Evolutionary conservation across 2,329 filamentous ascomycete genomes (phyloP).

Genomic region (Colletotrichum tanaceti): DNA sequence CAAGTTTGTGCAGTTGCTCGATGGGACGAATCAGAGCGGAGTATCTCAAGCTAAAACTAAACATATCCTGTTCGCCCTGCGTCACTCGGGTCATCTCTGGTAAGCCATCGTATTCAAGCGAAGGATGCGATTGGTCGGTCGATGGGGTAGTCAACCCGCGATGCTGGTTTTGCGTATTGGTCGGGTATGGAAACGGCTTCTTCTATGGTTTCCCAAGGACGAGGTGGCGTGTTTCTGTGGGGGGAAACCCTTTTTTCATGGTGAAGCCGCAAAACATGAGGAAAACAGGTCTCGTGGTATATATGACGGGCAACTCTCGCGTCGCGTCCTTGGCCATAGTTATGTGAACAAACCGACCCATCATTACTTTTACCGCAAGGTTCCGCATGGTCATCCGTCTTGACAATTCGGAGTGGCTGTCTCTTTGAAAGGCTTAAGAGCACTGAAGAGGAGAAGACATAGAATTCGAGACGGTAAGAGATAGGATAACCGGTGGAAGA

Average conservation of each 20-base stretch:
- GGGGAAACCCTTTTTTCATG: background rate
- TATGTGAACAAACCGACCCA: background rate
- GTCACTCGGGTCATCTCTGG: constrained; percentile 32
- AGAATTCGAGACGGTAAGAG: background rate
- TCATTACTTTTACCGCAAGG: background rate
- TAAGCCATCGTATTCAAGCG: constrained; percentile 24
- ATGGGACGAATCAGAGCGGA: background rate
- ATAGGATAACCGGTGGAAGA: background rate
- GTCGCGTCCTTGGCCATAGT: background rate
- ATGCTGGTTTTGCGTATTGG: constrained; percentile 43
- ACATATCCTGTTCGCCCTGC: background rate
- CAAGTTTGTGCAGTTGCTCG: background rate
- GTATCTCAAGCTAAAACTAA: background rate
- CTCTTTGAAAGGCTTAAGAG: no score
- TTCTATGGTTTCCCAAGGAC: background rate
- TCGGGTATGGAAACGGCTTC: constrained; percentile 17
- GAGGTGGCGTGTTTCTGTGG: background rate
- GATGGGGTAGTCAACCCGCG: background rate
- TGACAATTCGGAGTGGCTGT: background rate
- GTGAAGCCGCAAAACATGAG: background rate
- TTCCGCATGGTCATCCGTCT: background rate
- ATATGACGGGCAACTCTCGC: background rate
- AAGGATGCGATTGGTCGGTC: constrained; percentile 27
- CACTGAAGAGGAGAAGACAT: no score
- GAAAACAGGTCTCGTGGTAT: no score